Evolutionary conservation across 2,329 filamentous ascomycete species (phyloP), one percentile per base, ranked within the genome.

Genomic region (Bertia moriformis): DNA sequence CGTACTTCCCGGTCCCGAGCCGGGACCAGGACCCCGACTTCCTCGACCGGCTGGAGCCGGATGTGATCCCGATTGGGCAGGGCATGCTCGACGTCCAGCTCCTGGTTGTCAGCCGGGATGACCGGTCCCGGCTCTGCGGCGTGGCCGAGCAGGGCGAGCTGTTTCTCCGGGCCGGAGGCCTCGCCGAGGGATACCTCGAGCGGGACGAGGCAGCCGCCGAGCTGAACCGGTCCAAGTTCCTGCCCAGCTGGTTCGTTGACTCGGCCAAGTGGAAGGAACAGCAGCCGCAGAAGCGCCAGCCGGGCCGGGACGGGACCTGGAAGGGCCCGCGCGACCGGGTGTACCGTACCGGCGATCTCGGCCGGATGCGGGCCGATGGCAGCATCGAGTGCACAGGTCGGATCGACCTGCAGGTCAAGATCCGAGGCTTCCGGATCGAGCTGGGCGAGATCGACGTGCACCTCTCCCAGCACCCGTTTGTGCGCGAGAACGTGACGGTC

Each of bases 21-120:
- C 62, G 68, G 37, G 68, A 62, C 15, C 65, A 71, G 43, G 65
- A 81, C 45, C 64, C 76, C 10, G 59, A 66, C 17, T 78, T 67
- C 49, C 57, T 84, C 20, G 75, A 81, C 43, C 66, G 61, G 18
- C 67, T 84, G 57, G 71, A 71, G 46, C n/a, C n/a, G n/a, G 83
- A 94, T 48, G 78, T 80, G 18, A 78, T 95, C 36, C 86, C 88
- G 3, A 87, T 81, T 15, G 88, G 88, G 12, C 71, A 69, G 54
- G 88, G 89, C 18, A 96, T 95, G 79, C 60, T 83, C 48, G 75
- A 94, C 49, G 88, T 95, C 2, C 88, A 95, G 55, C 66, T 95
- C 22, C 66, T 95, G 1, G 81, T 95, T 2, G 83, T 95, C 14
- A 72, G 85, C 55, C 78, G 77, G 14, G 69, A 75, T 39, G 65